These are phyloP conservation scores for Thraustotheca clavata DNA, from an alignment of 352 stramenopile species.

Conservation along the genomic window DNA sequence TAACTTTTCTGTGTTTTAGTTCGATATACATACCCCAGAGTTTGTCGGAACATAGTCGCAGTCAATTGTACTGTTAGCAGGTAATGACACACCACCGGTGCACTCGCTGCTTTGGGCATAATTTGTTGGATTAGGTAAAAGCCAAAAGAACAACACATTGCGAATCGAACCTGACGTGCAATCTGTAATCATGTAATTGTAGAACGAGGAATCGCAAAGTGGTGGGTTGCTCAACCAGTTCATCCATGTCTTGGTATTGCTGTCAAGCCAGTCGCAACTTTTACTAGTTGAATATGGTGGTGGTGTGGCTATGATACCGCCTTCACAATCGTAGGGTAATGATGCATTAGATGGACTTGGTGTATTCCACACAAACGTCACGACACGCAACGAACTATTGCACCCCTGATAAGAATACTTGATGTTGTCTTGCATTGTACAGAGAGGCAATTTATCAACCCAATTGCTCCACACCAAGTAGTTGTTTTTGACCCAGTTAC, in stretches of 20 bases:
- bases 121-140: slow-evolving; percentile 24
- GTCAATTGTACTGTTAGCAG: not conserved
- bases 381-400: slow-evolving; percentile 18
- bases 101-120: slow-evolving; percentile 3
- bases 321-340: slow-evolving; percentile 35
- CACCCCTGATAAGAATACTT: slow-evolving; percentile 22
- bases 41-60: slow-evolving; percentile 16
- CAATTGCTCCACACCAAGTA: slow-evolving; percentile 41
- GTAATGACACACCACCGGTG: not conserved
- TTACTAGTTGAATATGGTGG: slow-evolving; percentile 30
- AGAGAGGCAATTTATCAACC: slow-evolving; percentile 33
- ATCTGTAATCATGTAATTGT: slow-evolving; percentile 29
- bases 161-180: slow-evolving; percentile 29
- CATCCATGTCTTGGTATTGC: slow-evolving; percentile 23
- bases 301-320: slow-evolving; percentile 28
- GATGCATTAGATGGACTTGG: slow-evolving; percentile 32
- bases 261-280: slow-evolving; percentile 30
- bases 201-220: slow-evolving; percentile 33
- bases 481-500: slow-evolving; percentile 42
- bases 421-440: slow-evolving; percentile 30
- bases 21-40: not conserved
- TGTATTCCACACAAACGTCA: slow-evolving; percentile 34
- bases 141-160: slow-evolving; percentile 32
- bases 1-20: too few species aligned
- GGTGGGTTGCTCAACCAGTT: slow-evolving; percentile 21